Conservation (phyloP, 768 basidiomycete genomes). For the Xerocomellus intermedius region DNA sequence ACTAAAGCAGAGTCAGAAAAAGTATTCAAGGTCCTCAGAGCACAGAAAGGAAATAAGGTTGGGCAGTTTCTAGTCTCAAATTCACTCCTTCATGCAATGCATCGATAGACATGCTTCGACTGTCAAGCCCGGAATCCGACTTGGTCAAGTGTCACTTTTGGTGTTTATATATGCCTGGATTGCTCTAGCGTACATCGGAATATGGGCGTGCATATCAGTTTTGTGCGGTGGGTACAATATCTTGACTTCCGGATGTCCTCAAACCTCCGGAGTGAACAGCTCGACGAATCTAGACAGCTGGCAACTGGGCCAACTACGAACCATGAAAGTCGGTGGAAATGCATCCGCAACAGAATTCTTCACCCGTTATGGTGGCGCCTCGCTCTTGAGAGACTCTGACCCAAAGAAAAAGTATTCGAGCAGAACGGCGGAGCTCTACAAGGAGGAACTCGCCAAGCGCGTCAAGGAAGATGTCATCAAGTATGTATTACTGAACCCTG, state of each 20-base stretch:
- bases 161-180: conserved; percentile 95
- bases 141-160: conserved; percentile 96
- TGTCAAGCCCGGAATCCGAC: conserved; percentile 95
- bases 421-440: conserved; percentile 83
- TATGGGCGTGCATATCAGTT: conserved; percentile 97
- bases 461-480: conserved; percentile 71
- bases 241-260: neutral
- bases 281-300: conserved; percentile 97
- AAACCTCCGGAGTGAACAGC: conserved; percentile 42
- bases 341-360: conserved; percentile 85
- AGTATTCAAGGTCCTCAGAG: conserved; percentile 76
- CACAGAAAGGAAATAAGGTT: conserved; percentile 89
- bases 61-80: neutral
- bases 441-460: conserved; percentile 81
- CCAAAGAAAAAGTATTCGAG: conserved; percentile 89
- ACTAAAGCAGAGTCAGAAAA: conserved; percentile 87
- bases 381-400: conserved; percentile 69
- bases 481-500: conserved; percentile 40
- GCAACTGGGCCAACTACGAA: conserved; percentile 87
- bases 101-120: conserved; percentile 81
- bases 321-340: conserved; percentile 97
- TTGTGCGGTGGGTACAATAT: conserved; percentile 71
- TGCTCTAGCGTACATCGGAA: conserved; percentile 95
- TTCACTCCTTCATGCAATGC: conserved; percentile 2
- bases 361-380: conserved; percentile 76